Base-by-base conservation (phyloP, 208 protist genomes). In the Lotmaria passim region DNA sequence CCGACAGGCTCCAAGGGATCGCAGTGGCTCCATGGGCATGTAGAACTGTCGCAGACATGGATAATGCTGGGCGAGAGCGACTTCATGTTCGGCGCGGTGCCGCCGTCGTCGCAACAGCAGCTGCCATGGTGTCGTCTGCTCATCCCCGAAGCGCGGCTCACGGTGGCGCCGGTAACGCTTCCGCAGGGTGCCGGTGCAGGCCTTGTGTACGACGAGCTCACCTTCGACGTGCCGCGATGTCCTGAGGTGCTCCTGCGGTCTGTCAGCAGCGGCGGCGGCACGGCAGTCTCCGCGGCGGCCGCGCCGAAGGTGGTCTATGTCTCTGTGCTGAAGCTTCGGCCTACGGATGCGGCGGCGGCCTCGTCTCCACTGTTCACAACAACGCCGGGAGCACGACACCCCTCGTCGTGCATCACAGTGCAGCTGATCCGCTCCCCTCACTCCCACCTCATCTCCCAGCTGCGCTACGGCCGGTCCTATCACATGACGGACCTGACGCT, bases 391-490 rank as follows among this genome's bases (percentile, higher is more conserved):
- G n/a, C n/a, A n/a, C n/a, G n/a, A n/a, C n/a, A n/a, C n/a, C n/a
- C n/a, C 12, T 34, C 30, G 12, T 56, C 47, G 15, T 71, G 43
- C 28, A 30, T 70, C 19, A 34, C 15, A 26, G 33, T 70, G 21
- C 48, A 41, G n/a, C 39, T 77, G 24, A 33, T 71, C 1, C 44
- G 56, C 2, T 52, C 44, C 12, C 31, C 62, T 8, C 26, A 50
- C 0, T 26, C 55, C 10, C 28, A 48, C 7, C 8, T 31, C 38
- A 48, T 53, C 41, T 21, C 23, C 10, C 11, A 36, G 6, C 36
- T 71, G 41, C 62, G 24, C 23, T 77, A 66, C 48, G 71, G 71
- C 21, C 63, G 58, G 2, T 47, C 47, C 15, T 77, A 71, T 56
- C 36, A 41, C 43, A 61, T 53, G 30, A 65, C 44, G 1, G 63